Conservation (phyloP, 345 rosid species). For the Lepidium sativum region DNA sequence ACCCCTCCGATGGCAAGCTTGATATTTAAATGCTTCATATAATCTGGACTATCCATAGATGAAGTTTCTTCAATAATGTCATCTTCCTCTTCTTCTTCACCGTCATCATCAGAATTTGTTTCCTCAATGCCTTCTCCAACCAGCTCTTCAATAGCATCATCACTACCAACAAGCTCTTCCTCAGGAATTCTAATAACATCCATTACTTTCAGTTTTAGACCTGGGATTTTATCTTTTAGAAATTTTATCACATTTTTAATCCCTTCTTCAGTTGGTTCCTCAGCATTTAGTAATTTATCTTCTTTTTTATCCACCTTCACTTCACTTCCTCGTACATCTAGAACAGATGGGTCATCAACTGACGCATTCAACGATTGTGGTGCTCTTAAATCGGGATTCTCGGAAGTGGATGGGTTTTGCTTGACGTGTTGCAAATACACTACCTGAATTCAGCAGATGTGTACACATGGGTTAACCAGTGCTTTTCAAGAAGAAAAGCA, state of each 20-base stretch:
- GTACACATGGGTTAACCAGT: neutral
- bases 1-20: slow-evolving; percentile 88
- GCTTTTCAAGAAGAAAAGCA: neutral
- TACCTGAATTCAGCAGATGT: slow-evolving; percentile 39
- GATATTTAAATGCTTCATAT: slow-evolving; percentile 47
- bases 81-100: slow-evolving; percentile 41
- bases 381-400: slow-evolving; percentile 40
- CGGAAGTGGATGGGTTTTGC: slow-evolving; percentile 36
- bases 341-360: slow-evolving; percentile 37
- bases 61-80: slow-evolving; percentile 53
- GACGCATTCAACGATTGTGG: slow-evolving; percentile 37
- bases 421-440: slow-evolving; percentile 61
- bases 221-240: slow-evolving; percentile 94
- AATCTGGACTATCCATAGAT: slow-evolving; percentile 40
- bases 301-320: slow-evolving; percentile 50
- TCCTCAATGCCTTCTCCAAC: slow-evolving; percentile 50
- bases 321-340: slow-evolving; percentile 56
- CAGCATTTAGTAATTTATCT: slow-evolving; percentile 54
- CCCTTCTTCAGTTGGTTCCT: slow-evolving; percentile 85
- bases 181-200: slow-evolving; percentile 47
- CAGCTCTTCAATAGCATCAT: slow-evolving; percentile 50
- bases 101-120: slow-evolving; percentile 36
- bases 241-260: slow-evolving; percentile 83
- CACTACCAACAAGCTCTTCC: slow-evolving; percentile 46
- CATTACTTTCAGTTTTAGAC: slow-evolving; percentile 73